Conservation (phyloP, 768 basidiomycete species). For the Lactifluus pinguis region DNA sequence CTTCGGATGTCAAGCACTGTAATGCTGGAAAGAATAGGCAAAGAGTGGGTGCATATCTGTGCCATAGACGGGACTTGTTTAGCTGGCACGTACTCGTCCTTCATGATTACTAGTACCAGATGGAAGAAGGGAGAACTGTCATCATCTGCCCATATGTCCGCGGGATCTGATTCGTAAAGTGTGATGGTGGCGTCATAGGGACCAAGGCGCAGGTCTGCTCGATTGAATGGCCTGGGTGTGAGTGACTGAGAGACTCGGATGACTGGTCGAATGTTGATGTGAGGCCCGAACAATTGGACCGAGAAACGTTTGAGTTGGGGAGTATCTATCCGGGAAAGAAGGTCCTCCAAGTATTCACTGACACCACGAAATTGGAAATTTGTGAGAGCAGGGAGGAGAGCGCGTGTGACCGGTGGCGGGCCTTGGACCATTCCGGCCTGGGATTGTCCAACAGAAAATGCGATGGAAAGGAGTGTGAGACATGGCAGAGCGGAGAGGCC, state of each 20-base stretch:
- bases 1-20: no score
- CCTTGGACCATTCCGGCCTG: background rate
- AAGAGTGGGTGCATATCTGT: background rate
- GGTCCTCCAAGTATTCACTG: slow-evolving; percentile 2
- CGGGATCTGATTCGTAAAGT: background rate
- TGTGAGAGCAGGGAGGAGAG: background rate
- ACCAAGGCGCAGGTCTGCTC: background rate
- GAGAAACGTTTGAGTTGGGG: background rate
- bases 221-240: background rate
- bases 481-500: background rate
- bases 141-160: background rate
- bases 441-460: background rate
- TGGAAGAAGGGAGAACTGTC: background rate
- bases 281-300: background rate
- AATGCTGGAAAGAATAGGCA: background rate
- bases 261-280: background rate
- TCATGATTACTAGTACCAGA: background rate
- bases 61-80: background rate
- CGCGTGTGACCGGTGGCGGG: background rate
- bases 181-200: background rate
- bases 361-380: background rate
- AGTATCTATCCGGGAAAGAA: background rate
- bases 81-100: background rate
- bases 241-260: background rate
- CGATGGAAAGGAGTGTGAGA: background rate